Base-by-base conservation (phyloP, 2,329 filamentous ascomycete species). In the Scytalidium sp. region DNA sequence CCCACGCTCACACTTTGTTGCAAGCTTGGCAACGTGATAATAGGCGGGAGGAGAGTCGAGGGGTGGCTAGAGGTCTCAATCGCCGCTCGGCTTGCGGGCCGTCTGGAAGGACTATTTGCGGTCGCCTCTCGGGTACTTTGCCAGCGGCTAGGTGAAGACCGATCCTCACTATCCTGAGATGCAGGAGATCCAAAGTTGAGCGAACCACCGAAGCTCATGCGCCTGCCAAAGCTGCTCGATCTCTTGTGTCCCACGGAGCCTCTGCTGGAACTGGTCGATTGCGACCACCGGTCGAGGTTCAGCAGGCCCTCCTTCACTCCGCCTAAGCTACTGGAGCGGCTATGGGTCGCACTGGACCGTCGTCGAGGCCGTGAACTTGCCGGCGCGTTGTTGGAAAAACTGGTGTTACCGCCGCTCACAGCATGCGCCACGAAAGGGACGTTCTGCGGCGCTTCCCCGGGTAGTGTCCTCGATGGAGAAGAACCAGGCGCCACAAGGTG, bases 221-320 rank as follows among this genome's bases (percentile, higher is more conserved):
- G 59, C 52, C 51, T 42, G 25, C 21, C 46, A 48, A 44, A 49
- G 46, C 44, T 57, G 46, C 40, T 55, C 32, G 23, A 50, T 48
- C 25, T 51, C 42, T n/a, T 49, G 52, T 53, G 59, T 53, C 60
- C 57, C 41, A 58, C 56, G 43, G 74, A 76, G 32, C 70, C 65
- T 55, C 68, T 72, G 52, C 73, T 80, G 40, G 77, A 80, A 8
- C 67, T 62, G 45, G 77, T 78, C 13, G 78, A 81, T 19, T 70
- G 67, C 40, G 77, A 79, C 76, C 76, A 79, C 60, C 76, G 73
- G 60, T 80, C 75, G 52, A 76, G 68, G 54, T 73, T 74, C 61
- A 72, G 74, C 39, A 75, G 69, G 41, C 69, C 66, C 50, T 78
- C 74, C 60, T 67, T 72, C 54, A 67, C 53, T 53, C 64, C 66